Evolutionary conservation across 345 rosid genomes (phyloP).

Genomic region (Brassica cretica): DNA sequence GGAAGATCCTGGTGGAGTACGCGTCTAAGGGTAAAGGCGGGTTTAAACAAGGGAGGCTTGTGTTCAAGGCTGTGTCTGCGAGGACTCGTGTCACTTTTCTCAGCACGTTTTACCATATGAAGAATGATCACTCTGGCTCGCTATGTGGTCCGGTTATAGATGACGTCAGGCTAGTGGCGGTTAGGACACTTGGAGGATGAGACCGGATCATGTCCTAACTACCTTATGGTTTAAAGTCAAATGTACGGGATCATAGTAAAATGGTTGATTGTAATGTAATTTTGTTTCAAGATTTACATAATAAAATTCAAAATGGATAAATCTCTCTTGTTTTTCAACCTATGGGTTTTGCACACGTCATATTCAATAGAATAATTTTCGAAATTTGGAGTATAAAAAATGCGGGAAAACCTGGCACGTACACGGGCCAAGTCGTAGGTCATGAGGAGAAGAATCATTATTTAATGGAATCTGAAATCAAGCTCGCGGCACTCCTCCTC

Average conservation of each 20-base stretch:
- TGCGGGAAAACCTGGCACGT: background rate
- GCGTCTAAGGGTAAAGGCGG: slow-evolving; percentile 69
- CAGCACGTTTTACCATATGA: slow-evolving; percentile 67
- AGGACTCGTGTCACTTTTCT: slow-evolving; percentile 62
- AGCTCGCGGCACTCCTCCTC: background rate
- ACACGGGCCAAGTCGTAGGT: background rate
- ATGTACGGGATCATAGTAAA: background rate
- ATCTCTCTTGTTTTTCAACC: no score
- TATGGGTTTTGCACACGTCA: no score
- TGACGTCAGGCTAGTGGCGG: slow-evolving; percentile 54
- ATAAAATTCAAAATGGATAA: no score
- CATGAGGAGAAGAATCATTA: background rate
- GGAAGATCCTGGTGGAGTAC: slow-evolving; percentile 48
- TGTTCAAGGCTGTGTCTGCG: slow-evolving; percentile 51
- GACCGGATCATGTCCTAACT: background rate
- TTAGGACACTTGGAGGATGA: slow-evolving; percentile 35
- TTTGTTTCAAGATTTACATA: background rate
- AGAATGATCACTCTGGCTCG: slow-evolving; percentile 63
- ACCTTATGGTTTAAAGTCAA: background rate
- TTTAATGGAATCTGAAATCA: background rate
- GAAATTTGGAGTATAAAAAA: background rate
- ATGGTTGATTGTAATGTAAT: background rate
- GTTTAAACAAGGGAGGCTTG: slow-evolving; percentile 44
- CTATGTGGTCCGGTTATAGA: slow-evolving; percentile 82
- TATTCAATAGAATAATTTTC: no score